phyloP scores from a whole-genome alignment of 306 rosid genomes.

The Cucurbita ficifolia region DNA sequence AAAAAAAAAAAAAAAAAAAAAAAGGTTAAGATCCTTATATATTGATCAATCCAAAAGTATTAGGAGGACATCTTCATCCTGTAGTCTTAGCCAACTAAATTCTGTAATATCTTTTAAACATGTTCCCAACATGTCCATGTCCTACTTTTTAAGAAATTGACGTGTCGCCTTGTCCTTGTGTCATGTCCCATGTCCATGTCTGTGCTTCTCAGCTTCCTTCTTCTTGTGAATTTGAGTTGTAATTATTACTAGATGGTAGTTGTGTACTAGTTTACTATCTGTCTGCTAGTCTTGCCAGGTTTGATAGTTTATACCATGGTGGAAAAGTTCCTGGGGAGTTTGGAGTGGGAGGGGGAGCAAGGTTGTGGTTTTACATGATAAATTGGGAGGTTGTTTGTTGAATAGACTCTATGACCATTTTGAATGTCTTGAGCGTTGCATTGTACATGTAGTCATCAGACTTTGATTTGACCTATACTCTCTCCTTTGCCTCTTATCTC shows the following conservation, averaged over 20 bases:
- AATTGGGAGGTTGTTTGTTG: not conserved
- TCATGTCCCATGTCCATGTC: too few relatives aligned
- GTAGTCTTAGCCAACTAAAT: too few relatives aligned
- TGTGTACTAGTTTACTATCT: not conserved
- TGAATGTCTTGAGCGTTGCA: not conserved
- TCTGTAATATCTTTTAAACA: too few relatives aligned
- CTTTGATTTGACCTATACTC: not conserved
- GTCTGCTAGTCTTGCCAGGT: not conserved
- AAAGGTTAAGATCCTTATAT: too few relatives aligned
- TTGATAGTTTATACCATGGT: not conserved
- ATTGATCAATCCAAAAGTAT: too few relatives aligned
- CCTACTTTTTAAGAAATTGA: too few relatives aligned
- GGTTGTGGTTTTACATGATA: constrained; percentile 5
- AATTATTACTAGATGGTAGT: not conserved
- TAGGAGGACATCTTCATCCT: too few relatives aligned
- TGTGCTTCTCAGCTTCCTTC: too few relatives aligned
- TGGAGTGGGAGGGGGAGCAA: not conserved
- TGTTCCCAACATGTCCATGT: too few relatives aligned
- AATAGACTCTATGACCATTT: not conserved
- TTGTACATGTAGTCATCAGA: not conserved
- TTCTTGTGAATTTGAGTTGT: not conserved
- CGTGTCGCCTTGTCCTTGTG: too few relatives aligned
- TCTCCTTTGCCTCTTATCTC: not conserved
- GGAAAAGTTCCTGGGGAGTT: not conserved
- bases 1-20: too few relatives aligned